Evolutionary conservation across 2,329 filamentous ascomycete genomes (phyloP).

Genomic region (Monilinia polystroma): DNA sequence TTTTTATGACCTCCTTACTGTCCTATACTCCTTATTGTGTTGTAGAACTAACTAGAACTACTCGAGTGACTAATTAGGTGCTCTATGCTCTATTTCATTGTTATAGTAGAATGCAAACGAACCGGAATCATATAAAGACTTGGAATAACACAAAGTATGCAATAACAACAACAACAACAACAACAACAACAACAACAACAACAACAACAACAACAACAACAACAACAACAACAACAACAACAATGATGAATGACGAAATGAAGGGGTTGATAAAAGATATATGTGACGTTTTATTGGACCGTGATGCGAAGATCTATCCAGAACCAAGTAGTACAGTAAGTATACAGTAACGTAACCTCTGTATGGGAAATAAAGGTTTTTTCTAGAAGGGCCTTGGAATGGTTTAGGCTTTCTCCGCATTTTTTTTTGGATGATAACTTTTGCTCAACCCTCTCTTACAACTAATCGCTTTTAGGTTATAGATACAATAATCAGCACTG

Average conservation of each 20-base stretch:
- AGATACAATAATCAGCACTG: background rate
- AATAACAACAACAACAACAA: background rate
- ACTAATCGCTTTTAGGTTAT: background rate
- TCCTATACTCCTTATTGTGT: no score
- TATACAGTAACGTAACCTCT: no score
- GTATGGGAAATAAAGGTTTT: no score
- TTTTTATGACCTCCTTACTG: no score
- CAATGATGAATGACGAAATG: background rate
- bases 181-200: background rate
- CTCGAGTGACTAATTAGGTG: no score
- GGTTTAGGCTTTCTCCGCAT: no score
- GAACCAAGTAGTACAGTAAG: no score
- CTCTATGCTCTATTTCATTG: no score
- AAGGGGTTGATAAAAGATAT: background rate
- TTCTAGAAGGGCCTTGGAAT: no score
- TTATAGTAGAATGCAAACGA: background rate
- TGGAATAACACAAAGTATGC: background rate
- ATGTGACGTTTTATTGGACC: background rate
- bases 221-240: background rate
- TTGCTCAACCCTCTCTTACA: background rate
- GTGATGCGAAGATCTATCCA: background rate
- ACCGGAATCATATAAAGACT: no score
- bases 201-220: background rate
- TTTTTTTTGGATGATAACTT: no score
- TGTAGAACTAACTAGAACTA: no score